A percentile compares a stretch with the other conserved stretches of the same genome.
phyloP scores from a whole-genome alignment of 176 grass and related monocot species.

The Oryza punctata region DNA sequence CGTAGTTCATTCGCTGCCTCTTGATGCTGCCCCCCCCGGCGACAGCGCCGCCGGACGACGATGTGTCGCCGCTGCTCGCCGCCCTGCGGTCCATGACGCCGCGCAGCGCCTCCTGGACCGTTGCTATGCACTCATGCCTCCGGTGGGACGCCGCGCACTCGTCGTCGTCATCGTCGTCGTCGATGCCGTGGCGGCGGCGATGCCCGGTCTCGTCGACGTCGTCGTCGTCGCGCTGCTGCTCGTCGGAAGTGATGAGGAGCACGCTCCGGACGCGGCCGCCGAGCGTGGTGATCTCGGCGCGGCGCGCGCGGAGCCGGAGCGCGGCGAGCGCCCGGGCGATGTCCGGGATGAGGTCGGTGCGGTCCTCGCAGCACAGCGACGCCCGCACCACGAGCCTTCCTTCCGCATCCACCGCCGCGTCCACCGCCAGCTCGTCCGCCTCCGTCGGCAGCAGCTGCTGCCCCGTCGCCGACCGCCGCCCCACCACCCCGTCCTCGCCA shows the following conservation, averaged over 20 bases:
- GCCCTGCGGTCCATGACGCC: conserved; percentile 71
- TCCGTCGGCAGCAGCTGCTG: conserved; percentile 80
- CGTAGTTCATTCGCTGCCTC: conserved; percentile 87
- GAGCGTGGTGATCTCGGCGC: conserved; percentile 87
- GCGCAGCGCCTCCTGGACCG: conserved; percentile 81
- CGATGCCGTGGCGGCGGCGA: background rate
- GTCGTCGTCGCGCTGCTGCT: background rate
- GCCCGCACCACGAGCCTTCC: conserved; percentile 72
- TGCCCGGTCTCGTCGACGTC: background rate
- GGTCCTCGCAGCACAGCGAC: conserved; percentile 93
- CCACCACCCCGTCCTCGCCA: background rate
- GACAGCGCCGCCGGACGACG: conserved; percentile 47
- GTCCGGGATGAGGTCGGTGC: conserved; percentile 83
- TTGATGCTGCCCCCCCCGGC: conserved; percentile 60
- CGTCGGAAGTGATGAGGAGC: conserved; percentile 69
- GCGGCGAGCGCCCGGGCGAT: conserved; percentile 74
- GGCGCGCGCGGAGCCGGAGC: conserved; percentile 59
- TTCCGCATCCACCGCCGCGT: conserved; percentile 53
- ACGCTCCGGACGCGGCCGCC: conserved; percentile 93
- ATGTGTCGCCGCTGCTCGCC: conserved; percentile 60
- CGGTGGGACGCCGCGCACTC: conserved; percentile 26
- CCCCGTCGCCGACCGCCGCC: background rate
- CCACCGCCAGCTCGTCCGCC: conserved; percentile 82
- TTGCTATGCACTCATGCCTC: conserved; percentile 72
- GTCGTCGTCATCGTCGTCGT: background rate